Conservation (phyloP, 352 stramenopile genomes). For the Phytophthora sp. region DNA sequence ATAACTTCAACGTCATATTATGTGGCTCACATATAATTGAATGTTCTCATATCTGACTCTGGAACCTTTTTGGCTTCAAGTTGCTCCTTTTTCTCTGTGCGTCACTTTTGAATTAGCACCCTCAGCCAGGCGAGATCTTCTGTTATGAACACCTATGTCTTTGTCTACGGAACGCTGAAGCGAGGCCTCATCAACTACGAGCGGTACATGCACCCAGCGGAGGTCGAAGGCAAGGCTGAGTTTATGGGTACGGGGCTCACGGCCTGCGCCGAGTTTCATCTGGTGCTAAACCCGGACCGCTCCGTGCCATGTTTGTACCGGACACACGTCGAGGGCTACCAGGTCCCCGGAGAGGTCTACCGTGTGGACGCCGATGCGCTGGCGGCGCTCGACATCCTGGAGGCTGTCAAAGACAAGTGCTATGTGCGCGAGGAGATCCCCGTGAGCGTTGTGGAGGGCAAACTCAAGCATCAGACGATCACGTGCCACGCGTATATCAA, state of each 20-base stretch:
- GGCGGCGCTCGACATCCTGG: conserved; percentile 71
- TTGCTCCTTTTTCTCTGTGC: too few species aligned
- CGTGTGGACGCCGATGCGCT: conserved; percentile 61
- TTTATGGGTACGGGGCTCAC: conserved; percentile 59
- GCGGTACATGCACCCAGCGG: conserved; percentile 61
- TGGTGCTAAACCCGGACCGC: conserved; percentile 66
- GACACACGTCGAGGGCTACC: conserved; percentile 44
- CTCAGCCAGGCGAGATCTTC: conserved; percentile 4
- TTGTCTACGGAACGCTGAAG: conserved; percentile 85
- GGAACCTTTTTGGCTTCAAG: not conserved
- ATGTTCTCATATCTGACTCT: conserved; percentile 17
- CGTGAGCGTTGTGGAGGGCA: conserved; percentile 55
- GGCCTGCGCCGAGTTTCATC: conserved; percentile 46
- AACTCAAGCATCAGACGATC: conserved; percentile 48
- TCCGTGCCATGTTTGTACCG: conserved; percentile 68
- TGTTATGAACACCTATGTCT: conserved; percentile 59
- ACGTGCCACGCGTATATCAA: conserved; percentile 66
- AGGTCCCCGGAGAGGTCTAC: conserved; percentile 68
- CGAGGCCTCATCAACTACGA: conserved; percentile 74
- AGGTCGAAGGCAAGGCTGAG: conserved; percentile 51
- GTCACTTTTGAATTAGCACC: conserved; percentile 9
- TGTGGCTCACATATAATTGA: too few species aligned
- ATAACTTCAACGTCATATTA: too few species aligned
- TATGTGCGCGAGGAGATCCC: conserved; percentile 72
- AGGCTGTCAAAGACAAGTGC: conserved; percentile 70